These are phyloP conservation scores for Gigaspora rosea DNA, from an alignment of 192 early-diverging fungal species.

Conservation along the genomic window DNA sequence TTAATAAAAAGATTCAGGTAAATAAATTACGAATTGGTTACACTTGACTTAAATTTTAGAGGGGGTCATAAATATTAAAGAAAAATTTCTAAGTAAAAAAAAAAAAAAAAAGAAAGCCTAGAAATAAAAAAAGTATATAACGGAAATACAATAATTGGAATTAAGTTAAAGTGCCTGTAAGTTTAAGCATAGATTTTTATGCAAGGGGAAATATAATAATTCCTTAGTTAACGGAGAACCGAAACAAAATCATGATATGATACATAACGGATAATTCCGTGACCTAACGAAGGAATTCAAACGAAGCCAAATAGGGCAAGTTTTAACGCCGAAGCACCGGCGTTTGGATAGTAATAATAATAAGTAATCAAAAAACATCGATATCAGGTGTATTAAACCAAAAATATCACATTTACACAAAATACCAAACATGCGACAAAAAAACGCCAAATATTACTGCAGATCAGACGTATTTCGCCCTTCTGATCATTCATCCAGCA, in stretches of 20 bases:
- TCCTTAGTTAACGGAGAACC: background rate
- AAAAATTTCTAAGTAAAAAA: too few relatives aligned
- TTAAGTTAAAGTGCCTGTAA: slow-evolving; percentile 2
- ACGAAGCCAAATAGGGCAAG: background rate
- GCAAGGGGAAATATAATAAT: background rate
- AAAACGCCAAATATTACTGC: background rate
- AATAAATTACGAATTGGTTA: too few relatives aligned
- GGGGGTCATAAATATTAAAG: background rate
- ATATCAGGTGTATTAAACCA: background rate
- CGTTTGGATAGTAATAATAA: too few relatives aligned
- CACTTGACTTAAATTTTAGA: background rate
- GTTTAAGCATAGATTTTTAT: slow-evolving; percentile 9
- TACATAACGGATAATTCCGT: background rate
- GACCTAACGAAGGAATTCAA: background rate
- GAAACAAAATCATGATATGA: background rate
- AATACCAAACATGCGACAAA: background rate
- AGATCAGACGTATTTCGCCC: background rate
- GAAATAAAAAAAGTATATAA: background rate
- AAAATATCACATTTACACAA: background rate
- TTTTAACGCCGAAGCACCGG: background rate
- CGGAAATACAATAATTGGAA: background rate
- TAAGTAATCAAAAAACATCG: too few relatives aligned
- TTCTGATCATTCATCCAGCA: background rate
- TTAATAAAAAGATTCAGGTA: too few relatives aligned
- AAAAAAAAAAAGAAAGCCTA: background rate